Evolutionary conservation across 2,329 filamentous ascomycete species (phyloP), one percentile per base, ranked within the genome.

Genomic region (Fusarium begoniae): DNA sequence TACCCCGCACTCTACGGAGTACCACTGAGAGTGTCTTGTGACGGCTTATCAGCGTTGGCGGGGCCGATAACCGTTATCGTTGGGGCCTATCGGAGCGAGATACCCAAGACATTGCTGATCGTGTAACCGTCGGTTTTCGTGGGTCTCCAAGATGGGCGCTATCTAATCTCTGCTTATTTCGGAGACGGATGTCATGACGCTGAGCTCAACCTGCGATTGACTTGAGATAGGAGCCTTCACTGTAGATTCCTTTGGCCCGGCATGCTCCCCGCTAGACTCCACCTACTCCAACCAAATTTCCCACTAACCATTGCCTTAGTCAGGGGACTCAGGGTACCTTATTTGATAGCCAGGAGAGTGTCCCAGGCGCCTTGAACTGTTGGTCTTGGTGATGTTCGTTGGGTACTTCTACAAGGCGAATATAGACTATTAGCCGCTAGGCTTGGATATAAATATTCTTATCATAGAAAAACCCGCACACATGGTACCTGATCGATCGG

Each of bases 1-100:
- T 74, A 73, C 70, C 70, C 70, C 70, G 70, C 70, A 73, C 62
- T 56, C 50, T 40, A 26, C n/a, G n/a, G n/a, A n/a, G n/a, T n/a
- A n/a, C 35, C 32, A 44, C 5, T 11, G 37, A 28, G 7, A 58
- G 47, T n/a, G 64, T 70, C 70, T 53, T 47, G 70, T 73, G 70
- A 71, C 40, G 24, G 41, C 62, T 63, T 59, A 69, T 60, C 66
- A 53, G 66, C 9, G 32, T 41, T n/a, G 30, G 65, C 59, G 65
- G 70, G 65, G 56, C 59, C 24, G 38, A 44, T 43, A 55, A 51
- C 64, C 35, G 58, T 22, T 48, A 40, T 45, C 26, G 32, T 43
- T 6, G 18, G 14, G 9, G 20, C 53, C 51, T 66, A 54, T 70
- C 30, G 13, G n/a, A 24, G 22, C 7, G 11, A 18, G 12, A 5